Conservation (phyloP, 306 rosid species). For the Rosa rugosa region DNA sequence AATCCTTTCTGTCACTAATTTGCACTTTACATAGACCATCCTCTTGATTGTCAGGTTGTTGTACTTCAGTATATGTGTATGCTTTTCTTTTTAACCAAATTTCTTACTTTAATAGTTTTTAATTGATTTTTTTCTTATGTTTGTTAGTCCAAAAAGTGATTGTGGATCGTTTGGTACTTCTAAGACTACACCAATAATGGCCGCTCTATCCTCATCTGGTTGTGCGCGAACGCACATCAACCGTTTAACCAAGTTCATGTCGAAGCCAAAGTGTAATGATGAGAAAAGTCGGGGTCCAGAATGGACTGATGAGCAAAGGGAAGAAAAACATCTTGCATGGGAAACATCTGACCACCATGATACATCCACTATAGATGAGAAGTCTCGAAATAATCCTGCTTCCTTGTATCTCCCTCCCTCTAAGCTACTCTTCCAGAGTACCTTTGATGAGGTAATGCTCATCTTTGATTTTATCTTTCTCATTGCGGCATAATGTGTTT, state of each 20-base stretch:
- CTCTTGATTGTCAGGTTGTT: not conserved
- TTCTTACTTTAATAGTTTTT: not conserved
- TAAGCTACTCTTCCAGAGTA: not conserved
- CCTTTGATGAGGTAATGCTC: not conserved
- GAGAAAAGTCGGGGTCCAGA: not conserved
- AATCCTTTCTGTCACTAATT: not conserved
- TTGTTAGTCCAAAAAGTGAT: not conserved
- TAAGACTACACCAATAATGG: not conserved
- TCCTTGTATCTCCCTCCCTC: not conserved
- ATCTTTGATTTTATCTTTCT: not conserved
- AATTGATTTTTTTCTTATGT: not conserved
- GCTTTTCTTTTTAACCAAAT: not conserved
- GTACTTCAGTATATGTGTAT: not conserved
- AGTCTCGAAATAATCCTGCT: not conserved
- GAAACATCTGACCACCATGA: too few relatives aligned
- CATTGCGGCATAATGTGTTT: not conserved
- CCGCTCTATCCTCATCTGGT: not conserved
- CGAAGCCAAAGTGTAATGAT: not conserved
- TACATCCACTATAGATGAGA: too few relatives aligned
- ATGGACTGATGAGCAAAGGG: not conserved
- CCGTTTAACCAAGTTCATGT: not conserved
- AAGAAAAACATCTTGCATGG: too few relatives aligned
- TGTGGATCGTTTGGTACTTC: not conserved
- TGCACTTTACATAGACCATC: not conserved
- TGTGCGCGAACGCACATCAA: not conserved